Conservation (phyloP, 179 eudicot species). For the Spergularia azorica region DNA sequence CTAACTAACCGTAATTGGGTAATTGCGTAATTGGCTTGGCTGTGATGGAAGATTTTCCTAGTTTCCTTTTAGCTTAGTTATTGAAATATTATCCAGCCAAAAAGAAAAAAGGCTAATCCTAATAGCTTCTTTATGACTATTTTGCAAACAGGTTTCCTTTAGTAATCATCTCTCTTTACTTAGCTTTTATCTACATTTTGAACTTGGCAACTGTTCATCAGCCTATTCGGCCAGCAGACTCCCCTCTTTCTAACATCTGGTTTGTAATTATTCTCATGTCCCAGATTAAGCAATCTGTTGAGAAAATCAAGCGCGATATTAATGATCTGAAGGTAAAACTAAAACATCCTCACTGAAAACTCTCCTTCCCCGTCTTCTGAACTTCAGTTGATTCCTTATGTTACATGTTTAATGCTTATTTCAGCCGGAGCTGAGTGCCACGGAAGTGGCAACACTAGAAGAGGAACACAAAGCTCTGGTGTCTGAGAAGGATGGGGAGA, state of each 20-base stretch:
- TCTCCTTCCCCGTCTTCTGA: not conserved
- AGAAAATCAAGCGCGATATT: constrained; percentile 45
- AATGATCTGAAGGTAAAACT: constrained; percentile 46
- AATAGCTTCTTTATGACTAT: not conserved
- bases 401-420: constrained; percentile 12
- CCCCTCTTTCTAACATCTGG: not conserved
- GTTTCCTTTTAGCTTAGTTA: no score
- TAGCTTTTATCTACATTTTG: not conserved
- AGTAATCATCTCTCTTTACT: not conserved
- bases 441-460: constrained; percentile 54
- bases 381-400: constrained; percentile 8
- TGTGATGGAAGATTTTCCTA: no score
- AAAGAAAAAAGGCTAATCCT: no score
- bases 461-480: constrained; percentile 64
- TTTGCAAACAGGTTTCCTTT: not conserved
- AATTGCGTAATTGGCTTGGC: no score
- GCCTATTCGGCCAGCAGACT: not conserved
- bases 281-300: constrained; percentile 62
- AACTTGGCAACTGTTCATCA: not conserved
- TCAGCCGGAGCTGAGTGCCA: constrained; percentile 62
- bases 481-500: constrained; percentile 73
- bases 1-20: not conserved
- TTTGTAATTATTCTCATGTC: constrained; percentile 12
- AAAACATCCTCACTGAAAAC: not conserved
- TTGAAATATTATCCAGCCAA: no score